phyloP scores from a whole-genome alignment of 495 filamentous ascomycete species.

The Lasiosphaeria hispida region DNA sequence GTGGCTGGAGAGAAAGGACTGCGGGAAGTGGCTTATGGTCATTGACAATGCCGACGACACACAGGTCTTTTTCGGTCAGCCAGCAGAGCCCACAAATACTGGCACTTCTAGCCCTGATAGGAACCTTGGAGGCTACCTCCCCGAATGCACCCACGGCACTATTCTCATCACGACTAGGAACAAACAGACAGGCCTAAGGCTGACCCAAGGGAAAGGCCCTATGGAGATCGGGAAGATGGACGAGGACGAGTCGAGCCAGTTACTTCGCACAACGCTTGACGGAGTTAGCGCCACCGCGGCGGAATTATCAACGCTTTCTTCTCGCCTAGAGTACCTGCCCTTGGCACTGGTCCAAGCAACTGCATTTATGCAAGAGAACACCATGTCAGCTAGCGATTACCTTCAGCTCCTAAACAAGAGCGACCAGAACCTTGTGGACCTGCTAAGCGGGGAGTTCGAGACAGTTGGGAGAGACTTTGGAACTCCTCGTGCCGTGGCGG shows the following conservation, averaged over 20 bases:
- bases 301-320: constrained; percentile 29
- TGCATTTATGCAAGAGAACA: constrained; percentile 46
- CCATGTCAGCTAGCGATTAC: constrained; percentile 30
- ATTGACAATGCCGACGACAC: constrained; percentile 54
- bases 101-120: not conserved
- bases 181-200: constrained; percentile 26
- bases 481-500: constrained; percentile 31
- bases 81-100: not conserved
- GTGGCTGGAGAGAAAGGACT: not conserved
- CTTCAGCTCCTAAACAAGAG: constrained; percentile 30
- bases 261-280: constrained; percentile 17
- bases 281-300: not conserved
- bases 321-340: constrained; percentile 40
- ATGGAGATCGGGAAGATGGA: constrained; percentile 36
- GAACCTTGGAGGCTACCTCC: constrained; percentile 31
- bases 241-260: constrained; percentile 21
- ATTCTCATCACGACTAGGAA: constrained; percentile 44
- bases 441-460: constrained; percentile 27
- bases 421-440: constrained; percentile 17
- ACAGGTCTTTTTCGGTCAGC: constrained; percentile 29
- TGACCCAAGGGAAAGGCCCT: constrained; percentile 13
- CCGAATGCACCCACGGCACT: constrained; percentile 34
- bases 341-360: constrained; percentile 52
- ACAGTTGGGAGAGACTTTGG: constrained; percentile 28
- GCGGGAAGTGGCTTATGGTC: constrained; percentile 47